A percentile compares a stretch with the other conserved stretches of the same genome.
These are phyloP conservation scores for Arthrobotrys iridis DNA, from an alignment of 2,329 filamentous ascomycete genomes.

Conservation along the genomic window DNA sequence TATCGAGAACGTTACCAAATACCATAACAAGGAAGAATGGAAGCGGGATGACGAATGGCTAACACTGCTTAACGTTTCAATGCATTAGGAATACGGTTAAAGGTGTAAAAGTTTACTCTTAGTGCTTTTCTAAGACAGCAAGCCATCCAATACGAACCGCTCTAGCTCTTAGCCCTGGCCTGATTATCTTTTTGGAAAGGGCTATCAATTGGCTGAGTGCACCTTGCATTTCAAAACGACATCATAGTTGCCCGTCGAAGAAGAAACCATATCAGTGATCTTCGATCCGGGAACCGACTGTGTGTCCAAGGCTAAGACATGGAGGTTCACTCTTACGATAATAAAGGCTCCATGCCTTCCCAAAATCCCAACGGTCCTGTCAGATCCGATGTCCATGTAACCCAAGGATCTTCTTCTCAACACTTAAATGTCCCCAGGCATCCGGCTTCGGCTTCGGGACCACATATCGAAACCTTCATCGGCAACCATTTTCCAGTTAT, in stretches of 20 bases:
- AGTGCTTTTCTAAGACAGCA: constrained; percentile 9
- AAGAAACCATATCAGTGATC: constrained; percentile 25
- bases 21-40: not conserved
- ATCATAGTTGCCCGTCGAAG: constrained; percentile 38
- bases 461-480: constrained; percentile 49
- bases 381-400: constrained; percentile 46
- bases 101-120: not conserved
- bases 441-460: constrained; percentile 22
- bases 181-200: not conserved
- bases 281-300: constrained; percentile 28
- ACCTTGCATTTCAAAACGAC: constrained; percentile 49
- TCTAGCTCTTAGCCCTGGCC: too few relatives aligned
- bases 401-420: constrained; percentile 33
- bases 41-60: constrained; percentile 35
- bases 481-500: constrained; percentile 40
- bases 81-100: constrained; percentile 13
- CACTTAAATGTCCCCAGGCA: constrained; percentile 43
- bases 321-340: constrained; percentile 39
- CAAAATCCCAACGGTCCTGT: constrained; percentile 20
- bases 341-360: constrained; percentile 50
- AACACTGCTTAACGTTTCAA: constrained; percentile 22
- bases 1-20: too few relatives aligned
- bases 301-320: constrained; percentile 23
- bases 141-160: constrained; percentile 29
- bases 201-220: not conserved